Base-by-base conservation (phyloP, 306 rosid genomes). In the Cyclanthera cordifolia region DNA sequence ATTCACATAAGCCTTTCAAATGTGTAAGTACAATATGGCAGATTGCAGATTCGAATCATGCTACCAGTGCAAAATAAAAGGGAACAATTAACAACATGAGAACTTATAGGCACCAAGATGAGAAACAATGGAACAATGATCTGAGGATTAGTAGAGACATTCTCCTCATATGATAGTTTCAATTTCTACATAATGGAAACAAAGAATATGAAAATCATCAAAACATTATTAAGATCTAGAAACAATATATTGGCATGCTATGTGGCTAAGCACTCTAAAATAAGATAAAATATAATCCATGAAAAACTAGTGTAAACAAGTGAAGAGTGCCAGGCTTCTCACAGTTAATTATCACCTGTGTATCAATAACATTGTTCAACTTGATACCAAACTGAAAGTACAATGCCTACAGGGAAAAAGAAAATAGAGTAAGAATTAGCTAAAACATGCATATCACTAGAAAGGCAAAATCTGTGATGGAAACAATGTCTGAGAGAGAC, bases 341-440 rank as follows among this genome's bases (percentile, higher is more conserved):
- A 72, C 69, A 19, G 69, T 48, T 49, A 72, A 41, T 75, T 76
- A 63, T 86, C 80, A 90, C 99, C 97, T 94, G 99, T 54, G 99
- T 94, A 88, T 94, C 99, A 67, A 94, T 79, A 75, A 90, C 97
- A 16, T 94, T 94, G 87, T 90, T 90, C 85, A 94, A 79, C 90
- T 90, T 90, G 91, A 94, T 88, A 82, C 87, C 99, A 67, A 90
- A 94, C 76, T 94, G 99, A 82, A 90, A 94, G 82, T 80, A 88
- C 83, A 94, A 73, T 68, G 99, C 97, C 99, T 94, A 69, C 59
- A 83, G 78, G 74, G 77, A 20, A 79, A 57, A 34, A 34, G 8
- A 4, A 34, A 69, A 20, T 2, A 45, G 32, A 25, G 70, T 27
- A 13, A 43, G 43, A 21, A 43, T 45, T 45, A 24, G 70, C 54